Evolutionary conservation across 2,329 filamentous ascomycete species (phyloP).

Genomic region (Raffaelea arxii): DNA sequence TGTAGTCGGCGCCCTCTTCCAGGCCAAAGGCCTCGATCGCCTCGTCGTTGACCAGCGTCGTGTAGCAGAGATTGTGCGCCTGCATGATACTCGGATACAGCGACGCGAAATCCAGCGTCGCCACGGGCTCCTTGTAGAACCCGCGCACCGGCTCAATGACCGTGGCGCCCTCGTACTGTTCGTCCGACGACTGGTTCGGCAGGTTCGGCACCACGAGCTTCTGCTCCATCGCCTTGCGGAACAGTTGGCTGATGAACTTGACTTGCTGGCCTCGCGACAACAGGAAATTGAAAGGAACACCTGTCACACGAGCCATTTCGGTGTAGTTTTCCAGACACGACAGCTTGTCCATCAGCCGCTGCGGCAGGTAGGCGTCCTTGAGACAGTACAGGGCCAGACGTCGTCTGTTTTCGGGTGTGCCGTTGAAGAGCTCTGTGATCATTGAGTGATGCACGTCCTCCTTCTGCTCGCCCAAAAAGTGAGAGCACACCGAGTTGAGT

Average conservation of each 20-base stretch:
- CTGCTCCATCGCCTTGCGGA: slow-evolving; percentile 88
- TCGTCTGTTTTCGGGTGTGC: slow-evolving; percentile 83
- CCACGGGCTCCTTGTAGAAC: slow-evolving; percentile 91
- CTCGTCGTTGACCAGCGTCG: slow-evolving; percentile 74
- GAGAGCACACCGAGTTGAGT: slow-evolving; percentile 87
- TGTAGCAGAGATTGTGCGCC: slow-evolving; percentile 97
- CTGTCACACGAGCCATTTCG: slow-evolving; percentile 98
- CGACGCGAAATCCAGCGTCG: slow-evolving; percentile 96
- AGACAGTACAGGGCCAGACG: slow-evolving; percentile 91
- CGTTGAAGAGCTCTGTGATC: slow-evolving; percentile 97
- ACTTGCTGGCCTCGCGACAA: slow-evolving; percentile 90
- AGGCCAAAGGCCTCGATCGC: slow-evolving; percentile 67
- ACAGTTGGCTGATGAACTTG: slow-evolving; percentile 95
- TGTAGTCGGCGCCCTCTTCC: slow-evolving; percentile 88
- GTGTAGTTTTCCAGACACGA: slow-evolving; percentile 99
- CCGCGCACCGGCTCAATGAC: slow-evolving; percentile 92
- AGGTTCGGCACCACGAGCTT: slow-evolving; percentile 90
- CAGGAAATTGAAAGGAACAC: slow-evolving; percentile 92
- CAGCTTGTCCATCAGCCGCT: slow-evolving; percentile 90
- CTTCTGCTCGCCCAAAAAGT: slow-evolving; percentile 95
- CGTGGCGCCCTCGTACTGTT: slow-evolving; percentile 95
- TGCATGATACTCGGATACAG: slow-evolving; percentile 99
- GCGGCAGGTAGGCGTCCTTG: slow-evolving; percentile 93
- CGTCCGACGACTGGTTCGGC: slow-evolving; percentile 58
- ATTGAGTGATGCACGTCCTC: slow-evolving; percentile 98